These are phyloP conservation scores for Cytauxzoon felis DNA, from an alignment of 169 alveolate genomes.

Conservation along the genomic window DNA sequence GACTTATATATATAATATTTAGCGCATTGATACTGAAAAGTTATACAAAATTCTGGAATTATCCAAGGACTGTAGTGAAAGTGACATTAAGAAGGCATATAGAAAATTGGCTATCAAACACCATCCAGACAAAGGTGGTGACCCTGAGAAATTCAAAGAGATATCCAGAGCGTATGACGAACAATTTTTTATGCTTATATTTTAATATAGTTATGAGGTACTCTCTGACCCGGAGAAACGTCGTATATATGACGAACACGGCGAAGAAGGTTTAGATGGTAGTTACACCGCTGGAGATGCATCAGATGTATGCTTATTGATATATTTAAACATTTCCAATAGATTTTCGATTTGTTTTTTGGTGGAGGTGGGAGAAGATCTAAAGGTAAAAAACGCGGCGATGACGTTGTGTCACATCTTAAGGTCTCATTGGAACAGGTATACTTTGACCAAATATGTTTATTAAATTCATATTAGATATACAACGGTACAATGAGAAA, in stretches of 20 bases:
- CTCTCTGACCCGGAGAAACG: conserved; percentile 95
- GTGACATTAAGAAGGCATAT: conserved; percentile 93
- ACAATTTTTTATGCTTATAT: conserved; percentile 23
- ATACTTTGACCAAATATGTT: conserved; percentile 37
- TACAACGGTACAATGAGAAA: conserved; percentile 93
- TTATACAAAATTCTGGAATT: conserved; percentile 81
- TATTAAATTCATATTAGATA: conserved; percentile 80
- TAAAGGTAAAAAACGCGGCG: conserved; percentile 85
- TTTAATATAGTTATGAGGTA: conserved; percentile 88
- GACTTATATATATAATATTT: background rate
- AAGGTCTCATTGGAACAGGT: conserved; percentile 94
- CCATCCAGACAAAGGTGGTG: conserved; percentile 99
- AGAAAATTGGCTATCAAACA: conserved; percentile 90
- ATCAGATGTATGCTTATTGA: conserved; percentile 36
- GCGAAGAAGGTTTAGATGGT: conserved; percentile 96
- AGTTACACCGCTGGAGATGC: conserved; percentile 83
- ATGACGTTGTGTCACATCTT: conserved; percentile 84
- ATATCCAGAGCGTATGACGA: conserved; percentile 89
- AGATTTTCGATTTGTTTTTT: conserved; percentile 88
- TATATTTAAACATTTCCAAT: conserved; percentile 67
- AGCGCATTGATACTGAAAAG: conserved; percentile 79
- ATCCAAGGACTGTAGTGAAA: conserved; percentile 79
- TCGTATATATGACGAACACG: conserved; percentile 93
- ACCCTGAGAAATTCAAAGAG: conserved; percentile 94
- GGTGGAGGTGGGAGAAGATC: conserved; percentile 91